Conservation (phyloP, 2,329 filamentous ascomycete genomes). For the Chaetomiaceae sp. region DNA sequence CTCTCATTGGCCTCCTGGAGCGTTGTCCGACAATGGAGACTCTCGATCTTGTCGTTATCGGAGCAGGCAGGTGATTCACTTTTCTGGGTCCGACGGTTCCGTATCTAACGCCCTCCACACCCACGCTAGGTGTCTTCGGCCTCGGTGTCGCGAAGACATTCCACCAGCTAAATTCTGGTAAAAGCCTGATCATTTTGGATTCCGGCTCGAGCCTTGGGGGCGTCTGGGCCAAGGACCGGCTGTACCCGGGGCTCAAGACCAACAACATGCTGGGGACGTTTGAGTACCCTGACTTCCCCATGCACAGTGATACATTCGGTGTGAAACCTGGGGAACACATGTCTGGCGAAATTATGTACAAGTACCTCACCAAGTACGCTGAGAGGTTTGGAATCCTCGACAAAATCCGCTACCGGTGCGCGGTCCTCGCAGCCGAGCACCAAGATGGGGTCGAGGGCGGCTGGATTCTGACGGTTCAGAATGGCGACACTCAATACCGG, state of each 20-base stretch:
- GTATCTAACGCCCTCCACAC: background rate
- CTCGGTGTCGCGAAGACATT: conserved; percentile 59
- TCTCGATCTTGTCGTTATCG: conserved; percentile 46
- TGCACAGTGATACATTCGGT: conserved; percentile 52
- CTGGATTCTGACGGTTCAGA: conserved; percentile 40
- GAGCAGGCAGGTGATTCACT: conserved; percentile 44
- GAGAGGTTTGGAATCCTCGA: conserved; percentile 39
- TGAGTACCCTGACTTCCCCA: conserved; percentile 70
- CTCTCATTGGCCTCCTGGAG: background rate
- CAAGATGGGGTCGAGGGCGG: conserved; percentile 32
- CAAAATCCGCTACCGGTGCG: conserved; percentile 38
- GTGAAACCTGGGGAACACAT: conserved; percentile 45
- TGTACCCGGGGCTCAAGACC: conserved; percentile 65
- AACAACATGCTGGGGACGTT: conserved; percentile 73
- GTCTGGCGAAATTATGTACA: conserved; percentile 42
- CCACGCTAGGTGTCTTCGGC: conserved; percentile 37
- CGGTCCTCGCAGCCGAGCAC: conserved; percentile 42
- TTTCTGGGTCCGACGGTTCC: background rate
- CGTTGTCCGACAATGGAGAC: conserved; percentile 34
- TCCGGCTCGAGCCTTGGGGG: conserved; percentile 57
- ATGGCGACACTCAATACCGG: conserved; percentile 17
- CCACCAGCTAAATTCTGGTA: conserved; percentile 53
- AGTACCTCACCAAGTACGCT: conserved; percentile 45
- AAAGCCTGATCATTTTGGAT: conserved; percentile 56
- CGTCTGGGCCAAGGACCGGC: conserved; percentile 62